Conservation (phyloP, 176 grass and related monocot species). For the Elymus sibiricus region DNA sequence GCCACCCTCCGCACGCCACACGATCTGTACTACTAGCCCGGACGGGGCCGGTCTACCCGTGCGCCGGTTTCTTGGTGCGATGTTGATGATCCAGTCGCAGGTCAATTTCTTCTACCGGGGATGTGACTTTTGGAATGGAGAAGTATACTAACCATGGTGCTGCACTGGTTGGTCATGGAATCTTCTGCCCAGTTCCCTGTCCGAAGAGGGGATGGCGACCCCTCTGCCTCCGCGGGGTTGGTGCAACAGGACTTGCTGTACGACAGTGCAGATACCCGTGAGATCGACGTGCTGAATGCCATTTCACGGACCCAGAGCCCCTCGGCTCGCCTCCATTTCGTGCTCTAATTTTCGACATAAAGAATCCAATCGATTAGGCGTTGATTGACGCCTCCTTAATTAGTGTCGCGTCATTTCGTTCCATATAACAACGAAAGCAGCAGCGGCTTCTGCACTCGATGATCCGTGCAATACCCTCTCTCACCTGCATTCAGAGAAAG, state of each 20-base stretch:
- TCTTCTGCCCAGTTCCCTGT: neutral
- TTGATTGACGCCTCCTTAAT: neutral
- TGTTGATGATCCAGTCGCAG: neutral
- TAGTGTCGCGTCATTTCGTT: too few relatives aligned
- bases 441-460: neutral
- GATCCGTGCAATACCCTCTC: neutral
- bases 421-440: too few relatives aligned
- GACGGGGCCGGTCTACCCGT: neutral
- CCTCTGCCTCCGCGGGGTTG: neutral
- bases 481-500: neutral
- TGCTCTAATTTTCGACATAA: too few relatives aligned
- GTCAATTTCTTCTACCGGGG: neutral
- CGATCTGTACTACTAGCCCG: neutral
- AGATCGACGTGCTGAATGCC: too few relatives aligned
- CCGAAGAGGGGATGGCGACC: neutral
- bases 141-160: neutral
- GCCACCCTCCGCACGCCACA: neutral
- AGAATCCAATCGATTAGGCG: too few relatives aligned
- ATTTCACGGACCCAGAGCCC: too few relatives aligned
- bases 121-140: neutral
- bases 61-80: neutral
- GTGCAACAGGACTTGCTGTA: constrained; percentile 19
- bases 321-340: too few relatives aligned
- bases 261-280: neutral
- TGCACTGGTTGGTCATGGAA: neutral